phyloP scores from a whole-genome alignment of 495 filamentous ascomycete genomes.

The Sporormia fimetaria region DNA sequence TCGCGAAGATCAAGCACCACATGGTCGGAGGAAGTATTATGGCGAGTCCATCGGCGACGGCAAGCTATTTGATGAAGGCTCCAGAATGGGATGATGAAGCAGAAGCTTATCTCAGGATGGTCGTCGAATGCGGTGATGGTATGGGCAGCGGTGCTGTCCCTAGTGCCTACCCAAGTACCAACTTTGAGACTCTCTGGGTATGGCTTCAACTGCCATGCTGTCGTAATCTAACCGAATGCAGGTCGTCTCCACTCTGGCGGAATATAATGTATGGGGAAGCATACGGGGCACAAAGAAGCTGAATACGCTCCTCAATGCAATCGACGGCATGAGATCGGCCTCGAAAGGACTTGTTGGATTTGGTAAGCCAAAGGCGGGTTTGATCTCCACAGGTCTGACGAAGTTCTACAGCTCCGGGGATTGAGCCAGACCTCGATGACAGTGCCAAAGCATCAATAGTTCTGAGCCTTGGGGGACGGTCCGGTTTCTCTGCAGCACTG shows the following conservation, averaged over 20 bases:
- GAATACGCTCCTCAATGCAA: too few relatives aligned
- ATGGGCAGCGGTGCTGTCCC: conserved; percentile 1
- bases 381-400: background rate
- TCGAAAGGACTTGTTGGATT: background rate
- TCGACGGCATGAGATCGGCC: background rate
- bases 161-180: conserved; percentile 2
- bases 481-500: background rate
- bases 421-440: conserved; percentile 40
- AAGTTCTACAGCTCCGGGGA: conserved; percentile 20
- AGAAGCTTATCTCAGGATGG: conserved; percentile 6
- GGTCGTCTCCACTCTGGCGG: conserved; percentile 6
- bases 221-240: background rate
- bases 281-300: too few relatives aligned
- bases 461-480: background rate
- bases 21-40: conserved; percentile 35
- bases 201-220: conserved; percentile 25
- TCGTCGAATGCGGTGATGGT: background rate
- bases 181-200: conserved; percentile 10
- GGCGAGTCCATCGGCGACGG: conserved; percentile 40
- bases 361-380: background rate
- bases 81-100: conserved; percentile 34
- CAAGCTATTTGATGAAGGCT: conserved; percentile 35
- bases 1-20: conserved; percentile 33
- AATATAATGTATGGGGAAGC: too few relatives aligned
- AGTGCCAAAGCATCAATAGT: conserved; percentile 31